A percentile compares a stretch with the other conserved stretches of the same genome.
phyloP scores from a whole-genome alignment of 2,329 filamentous ascomycete species.

The Pyrenophora seminiperda region DNA sequence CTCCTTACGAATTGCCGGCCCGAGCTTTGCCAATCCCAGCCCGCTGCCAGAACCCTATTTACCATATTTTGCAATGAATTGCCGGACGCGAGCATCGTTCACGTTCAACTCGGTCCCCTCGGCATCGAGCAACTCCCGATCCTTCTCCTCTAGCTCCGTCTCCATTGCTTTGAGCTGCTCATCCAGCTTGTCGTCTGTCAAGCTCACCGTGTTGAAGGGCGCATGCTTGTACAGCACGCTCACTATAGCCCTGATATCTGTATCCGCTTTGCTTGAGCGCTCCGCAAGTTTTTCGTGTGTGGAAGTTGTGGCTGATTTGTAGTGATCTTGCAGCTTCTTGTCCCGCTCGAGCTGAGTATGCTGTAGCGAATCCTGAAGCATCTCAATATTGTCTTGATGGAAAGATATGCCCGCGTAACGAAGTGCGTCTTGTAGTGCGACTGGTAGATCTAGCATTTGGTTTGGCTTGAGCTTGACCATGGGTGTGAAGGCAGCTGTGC shows the following conservation, averaged over 20 bases:
- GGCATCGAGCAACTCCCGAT: conserved; percentile 46
- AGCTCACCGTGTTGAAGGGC: conserved; percentile 34
- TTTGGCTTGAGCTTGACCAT: conserved; percentile 38
- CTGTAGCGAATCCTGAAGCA: conserved; percentile 36
- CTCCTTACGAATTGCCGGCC: too few species aligned
- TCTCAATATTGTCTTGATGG: conserved; percentile 34
- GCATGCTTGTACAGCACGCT: conserved; percentile 48
- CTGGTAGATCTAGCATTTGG: conserved; percentile 36
- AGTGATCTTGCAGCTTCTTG: conserved; percentile 44
- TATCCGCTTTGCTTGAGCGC: conserved; percentile 45
- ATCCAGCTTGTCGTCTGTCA: conserved; percentile 35
- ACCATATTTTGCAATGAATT: conserved; percentile 42
- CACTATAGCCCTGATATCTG: conserved; percentile 45
- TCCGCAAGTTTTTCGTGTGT: conserved; percentile 44
- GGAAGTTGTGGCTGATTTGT: conserved; percentile 36
- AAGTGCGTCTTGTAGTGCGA: conserved; percentile 42
- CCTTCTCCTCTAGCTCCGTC: conserved; percentile 44
- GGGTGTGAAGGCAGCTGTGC: conserved; percentile 35
- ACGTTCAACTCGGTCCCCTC: conserved; percentile 41
- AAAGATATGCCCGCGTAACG: conserved; percentile 41
- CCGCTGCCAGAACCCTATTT: conserved; percentile 14
- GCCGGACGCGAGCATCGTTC: conserved; percentile 37
- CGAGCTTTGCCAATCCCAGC: conserved; percentile 6
- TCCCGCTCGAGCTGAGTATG: conserved; percentile 39
- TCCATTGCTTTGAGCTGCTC: conserved; percentile 45